Evolutionary conservation across 1,284 basidiomycete genomes (phyloP).

Genomic region (Cryptococcus jaspeensis): DNA sequence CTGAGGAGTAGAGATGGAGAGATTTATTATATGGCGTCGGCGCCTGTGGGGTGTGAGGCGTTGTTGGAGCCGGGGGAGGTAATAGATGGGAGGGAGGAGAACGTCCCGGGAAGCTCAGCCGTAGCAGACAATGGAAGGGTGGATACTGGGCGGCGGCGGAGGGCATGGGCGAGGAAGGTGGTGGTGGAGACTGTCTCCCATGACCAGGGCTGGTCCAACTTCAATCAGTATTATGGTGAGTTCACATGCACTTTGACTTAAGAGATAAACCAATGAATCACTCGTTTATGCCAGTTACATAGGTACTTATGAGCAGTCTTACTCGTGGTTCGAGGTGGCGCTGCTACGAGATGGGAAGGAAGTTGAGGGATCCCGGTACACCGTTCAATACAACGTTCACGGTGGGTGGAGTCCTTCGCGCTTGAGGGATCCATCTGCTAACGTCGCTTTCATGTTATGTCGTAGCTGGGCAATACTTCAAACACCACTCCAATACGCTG

Average conservation of each 20-base stretch:
- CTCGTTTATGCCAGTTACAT: no score
- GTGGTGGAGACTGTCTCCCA: conserved; percentile 34
- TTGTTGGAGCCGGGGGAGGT: not conserved
- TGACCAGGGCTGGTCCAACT: conserved; percentile 44
- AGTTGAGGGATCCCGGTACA: conserved; percentile 26
- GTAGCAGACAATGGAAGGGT: not conserved
- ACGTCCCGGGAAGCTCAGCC: not conserved
- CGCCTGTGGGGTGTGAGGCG: conserved; percentile 29
- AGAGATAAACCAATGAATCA: no score
- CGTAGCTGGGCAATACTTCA: conserved; percentile 43
- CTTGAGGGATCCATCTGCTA: not conserved
- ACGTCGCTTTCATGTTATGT: not conserved
- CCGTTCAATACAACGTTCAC: conserved; percentile 41
- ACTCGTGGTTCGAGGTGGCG: conserved; percentile 44
- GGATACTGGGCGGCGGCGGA: not conserved
- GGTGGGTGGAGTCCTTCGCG: conserved; percentile 19
- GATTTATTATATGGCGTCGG: conserved; percentile 35
- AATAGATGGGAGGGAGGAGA: conserved; percentile 2
- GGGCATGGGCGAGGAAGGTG: conserved; percentile 26
- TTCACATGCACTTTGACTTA: no score
- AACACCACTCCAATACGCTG: conserved; percentile 30
- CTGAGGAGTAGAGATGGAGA: conserved; percentile 26
- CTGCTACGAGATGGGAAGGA: conserved; percentile 37
- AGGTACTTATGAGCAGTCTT: conserved; percentile 41
- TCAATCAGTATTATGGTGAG: conserved; percentile 31